These are phyloP conservation scores for Nemophila menziesii DNA, from an alignment of 257 asterid species.

Conservation along the genomic window DNA sequence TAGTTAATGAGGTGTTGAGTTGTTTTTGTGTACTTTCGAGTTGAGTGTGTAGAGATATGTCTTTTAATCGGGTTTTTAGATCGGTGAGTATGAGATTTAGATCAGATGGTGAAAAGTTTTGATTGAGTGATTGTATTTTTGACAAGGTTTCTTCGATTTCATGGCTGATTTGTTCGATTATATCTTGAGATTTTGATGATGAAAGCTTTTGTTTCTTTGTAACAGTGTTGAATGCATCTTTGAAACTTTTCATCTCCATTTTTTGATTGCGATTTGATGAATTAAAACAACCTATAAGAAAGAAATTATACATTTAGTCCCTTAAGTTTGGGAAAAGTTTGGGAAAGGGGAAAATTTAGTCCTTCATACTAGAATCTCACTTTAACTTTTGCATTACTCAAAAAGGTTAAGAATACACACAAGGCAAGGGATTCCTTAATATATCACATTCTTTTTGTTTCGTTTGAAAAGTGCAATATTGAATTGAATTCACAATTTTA, in stretches of 20 bases:
- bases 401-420: too few species aligned
- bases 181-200: constrained; percentile 69
- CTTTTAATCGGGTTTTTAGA: constrained; percentile 58
- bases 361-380: too few species aligned
- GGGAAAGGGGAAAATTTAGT: too few species aligned
- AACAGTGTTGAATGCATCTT: constrained; percentile 80
- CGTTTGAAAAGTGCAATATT: too few species aligned
- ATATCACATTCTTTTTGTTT: too few species aligned
- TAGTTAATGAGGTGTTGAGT: constrained; percentile 60
- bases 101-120: constrained; percentile 32
- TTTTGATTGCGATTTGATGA: constrained; percentile 15
- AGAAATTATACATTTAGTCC: constrained; percentile 5
- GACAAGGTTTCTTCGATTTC: constrained; percentile 67
- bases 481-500: neutral
- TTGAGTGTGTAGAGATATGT: constrained; percentile 57
- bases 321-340: too few species aligned
- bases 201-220: constrained; percentile 77
- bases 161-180: constrained; percentile 46
- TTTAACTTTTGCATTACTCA: too few species aligned
- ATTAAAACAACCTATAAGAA: constrained; percentile 21
- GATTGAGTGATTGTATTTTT: constrained; percentile 37
- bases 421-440: too few species aligned
- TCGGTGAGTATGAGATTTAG: constrained; percentile 41
- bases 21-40: constrained; percentile 78
- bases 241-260: constrained; percentile 77